Base-by-base conservation (phyloP, 495 filamentous ascomycete species). In the Penicillium bialowiezense region DNA sequence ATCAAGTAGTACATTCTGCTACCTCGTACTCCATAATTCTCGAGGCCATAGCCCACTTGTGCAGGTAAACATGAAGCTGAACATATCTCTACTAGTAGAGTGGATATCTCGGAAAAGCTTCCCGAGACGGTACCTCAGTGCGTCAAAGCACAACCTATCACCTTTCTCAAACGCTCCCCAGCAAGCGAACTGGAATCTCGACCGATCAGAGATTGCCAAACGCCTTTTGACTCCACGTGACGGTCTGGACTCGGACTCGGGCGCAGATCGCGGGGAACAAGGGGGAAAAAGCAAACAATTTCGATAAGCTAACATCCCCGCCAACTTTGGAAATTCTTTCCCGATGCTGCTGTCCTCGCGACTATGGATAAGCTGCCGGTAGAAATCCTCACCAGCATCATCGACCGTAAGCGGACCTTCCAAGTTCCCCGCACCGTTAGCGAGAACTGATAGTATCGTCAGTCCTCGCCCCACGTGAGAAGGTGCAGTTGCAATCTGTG, bases 311-410 rank as follows among this genome's bases (percentile, higher is more conserved):
- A 33, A 44, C 36, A 50, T 44, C 42, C 33, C 54, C 41, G 38
- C 54, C 47, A 42, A 43, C 43, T 12, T 9, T 44, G n/a, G 12
- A 28, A 24, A 34, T 48, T 50, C 43, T 45, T 41, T 29, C 37
- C 46, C 63, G 56, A 75, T 74, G 69, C 59, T 58, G 51, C 42
- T 49, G n/a, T 40, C 29, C 44, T 43, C 39, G 41, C 47, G 60
- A 56, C 52, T 66, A 84, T 86, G 79, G 74, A 84, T 46, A 75
- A 62, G 32, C 79, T 93, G 26, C 89, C 89, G n/a, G 78, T 81
- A 59, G 89, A 93, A 70, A 80, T 91, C 46, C 63, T 91, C 37
- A 75, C 88, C 54, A 84, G 89, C 60, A 88, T 91, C 51, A 65
- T 86, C 48, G 80, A 83, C 38, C 87, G 85, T 90, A 72, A 75